A percentile compares a stretch with the other conserved stretches of the same genome.
Evolutionary conservation across 306 rosid genomes (phyloP).

Genomic region (Ammopiptanthus mongolicus): DNA sequence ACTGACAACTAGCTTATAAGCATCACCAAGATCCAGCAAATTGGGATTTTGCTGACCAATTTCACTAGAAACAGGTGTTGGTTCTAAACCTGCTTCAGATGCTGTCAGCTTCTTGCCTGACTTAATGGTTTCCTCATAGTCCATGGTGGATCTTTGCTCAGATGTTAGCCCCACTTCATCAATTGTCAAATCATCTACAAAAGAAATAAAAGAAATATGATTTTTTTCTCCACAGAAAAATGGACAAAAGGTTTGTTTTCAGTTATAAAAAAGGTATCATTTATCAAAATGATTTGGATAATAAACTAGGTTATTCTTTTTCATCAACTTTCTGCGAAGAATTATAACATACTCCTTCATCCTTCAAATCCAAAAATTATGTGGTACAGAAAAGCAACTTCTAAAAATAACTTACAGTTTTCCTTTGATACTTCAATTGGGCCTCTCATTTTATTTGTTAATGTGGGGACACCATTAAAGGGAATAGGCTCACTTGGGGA

Average conservation of each 20-base stretch:
- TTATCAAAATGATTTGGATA: neutral
- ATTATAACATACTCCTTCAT: neutral
- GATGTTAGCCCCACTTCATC: conserved; percentile 31
- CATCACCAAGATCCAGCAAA: conserved; percentile 83
- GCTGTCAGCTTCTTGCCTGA: conserved; percentile 27
- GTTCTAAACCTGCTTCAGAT: conserved; percentile 54
- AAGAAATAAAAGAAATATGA: neutral
- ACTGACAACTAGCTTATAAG: conserved; percentile 74
- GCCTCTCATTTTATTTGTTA: too few species aligned
- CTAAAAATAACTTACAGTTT: conserved; percentile 50
- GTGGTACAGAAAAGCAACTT: conserved; percentile 4
- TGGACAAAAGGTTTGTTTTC: conserved; percentile 9
- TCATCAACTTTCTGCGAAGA: conserved; percentile 17
- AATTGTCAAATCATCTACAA: conserved; percentile 29
- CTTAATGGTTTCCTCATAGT: conserved; percentile 36
- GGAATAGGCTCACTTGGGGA: conserved; percentile 29
- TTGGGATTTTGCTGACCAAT: conserved; percentile 44
- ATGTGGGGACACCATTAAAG: conserved; percentile 16
- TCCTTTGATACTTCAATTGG: conserved; percentile 41
- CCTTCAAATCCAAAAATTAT: neutral
- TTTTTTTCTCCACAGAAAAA: neutral
- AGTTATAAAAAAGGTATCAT: neutral
- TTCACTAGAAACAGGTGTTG: conserved; percentile 38
- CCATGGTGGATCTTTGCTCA: conserved; percentile 20
- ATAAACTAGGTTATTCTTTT: conserved; percentile 1